A percentile compares a stretch with the other conserved stretches of the same genome.
Conservation (phyloP, 495 filamentous ascomycete genomes). For the Viridothelium virens region DNA sequence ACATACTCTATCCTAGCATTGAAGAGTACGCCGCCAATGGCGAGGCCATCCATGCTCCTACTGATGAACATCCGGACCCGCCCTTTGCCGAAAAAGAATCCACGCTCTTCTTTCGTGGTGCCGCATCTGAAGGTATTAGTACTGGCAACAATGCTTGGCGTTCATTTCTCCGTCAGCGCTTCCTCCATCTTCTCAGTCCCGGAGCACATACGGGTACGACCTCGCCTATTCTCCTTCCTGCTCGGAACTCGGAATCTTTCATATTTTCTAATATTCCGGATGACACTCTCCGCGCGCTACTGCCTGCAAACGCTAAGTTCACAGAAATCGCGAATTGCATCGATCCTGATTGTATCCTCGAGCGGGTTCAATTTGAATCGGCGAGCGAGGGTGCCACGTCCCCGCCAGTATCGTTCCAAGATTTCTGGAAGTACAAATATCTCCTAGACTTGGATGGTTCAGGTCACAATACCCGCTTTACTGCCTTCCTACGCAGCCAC, state of each 20-base stretch:
- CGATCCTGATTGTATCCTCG: constrained; percentile 44
- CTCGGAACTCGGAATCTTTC: constrained; percentile 13
- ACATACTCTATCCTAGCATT: constrained; percentile 39
- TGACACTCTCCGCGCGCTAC: constrained; percentile 15
- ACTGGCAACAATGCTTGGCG: constrained; percentile 43
- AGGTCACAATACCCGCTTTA: constrained; percentile 56
- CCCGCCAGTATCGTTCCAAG: constrained; percentile 45
- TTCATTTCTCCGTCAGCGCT: constrained; percentile 52
- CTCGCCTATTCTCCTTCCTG: constrained; percentile 36
- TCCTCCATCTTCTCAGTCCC: constrained; percentile 49
- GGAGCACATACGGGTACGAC: constrained; percentile 27
- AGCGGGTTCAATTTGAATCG: constrained; percentile 43
- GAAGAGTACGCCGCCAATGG: constrained; percentile 33
- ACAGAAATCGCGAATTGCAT: constrained; percentile 48
- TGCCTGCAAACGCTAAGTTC: constrained; percentile 27
- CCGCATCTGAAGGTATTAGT: constrained; percentile 45
- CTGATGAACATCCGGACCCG: constrained; percentile 24
- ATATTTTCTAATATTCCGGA: constrained; percentile 20
- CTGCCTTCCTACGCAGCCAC: constrained; percentile 53
- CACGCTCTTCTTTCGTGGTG: constrained; percentile 32
- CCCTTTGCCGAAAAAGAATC: constrained; percentile 30
- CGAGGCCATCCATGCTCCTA: constrained; percentile 28
- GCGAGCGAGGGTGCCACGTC: constrained; percentile 39
- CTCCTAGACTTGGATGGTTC: constrained; percentile 64
- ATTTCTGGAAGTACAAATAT: constrained; percentile 57